Evolutionary conservation across 2,329 filamentous ascomycete genomes (phyloP), one percentile per base, ranked within the genome.

Genomic region (Penicillium sp.): DNA sequence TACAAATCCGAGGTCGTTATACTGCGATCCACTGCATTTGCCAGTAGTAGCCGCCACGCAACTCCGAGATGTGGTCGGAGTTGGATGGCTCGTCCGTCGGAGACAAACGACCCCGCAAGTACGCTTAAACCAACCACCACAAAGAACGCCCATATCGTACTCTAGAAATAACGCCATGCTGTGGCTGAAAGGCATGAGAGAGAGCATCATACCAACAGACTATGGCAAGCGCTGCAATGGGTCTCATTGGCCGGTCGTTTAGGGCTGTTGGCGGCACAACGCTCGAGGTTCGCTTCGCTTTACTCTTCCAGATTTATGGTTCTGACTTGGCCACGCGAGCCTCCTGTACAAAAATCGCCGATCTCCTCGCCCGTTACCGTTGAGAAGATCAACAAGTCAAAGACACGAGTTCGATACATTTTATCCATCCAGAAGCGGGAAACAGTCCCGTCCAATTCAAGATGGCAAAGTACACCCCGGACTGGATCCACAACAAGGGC

Each of bases 181-280:
- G 52, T 55, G 52, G 52, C 52, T 55, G 26, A 13, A 45, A 38
- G 35, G 26, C 52, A 55, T 46, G 38, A 55, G 52, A n/a, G n/a
- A 6, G 13, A 46, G 38, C 52, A 55, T 23, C 52, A 55, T 55
- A 55, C 15, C 26, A 38, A 45, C 29, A 19, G 26, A 46, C 30
- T 21, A 55, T 55, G 52, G 45, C 52, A 55, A 55, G 52, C 52
- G 52, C 35, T 54, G 19, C 21, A 29, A 5, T 15, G 30, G 2
- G 21, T 47, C 31, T 15, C 35, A 55, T 55, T 55, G 52, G 52
- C 38, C 21, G 19, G 45, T 26, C n/a, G 7, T 3, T 13, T 47
- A 8, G 45, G 45, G 23, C 45, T 47, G 23, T 9, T 19, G 45
- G 26, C 23, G n/a, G n/a, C n/a, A 21, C 45, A 11, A 17, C 3